Evolutionary conservation across 2,329 filamentous ascomycete genomes (phyloP), one percentile per base, ranked within the genome.

Genomic region (Sporothrix brunneoviolacea): DNA sequence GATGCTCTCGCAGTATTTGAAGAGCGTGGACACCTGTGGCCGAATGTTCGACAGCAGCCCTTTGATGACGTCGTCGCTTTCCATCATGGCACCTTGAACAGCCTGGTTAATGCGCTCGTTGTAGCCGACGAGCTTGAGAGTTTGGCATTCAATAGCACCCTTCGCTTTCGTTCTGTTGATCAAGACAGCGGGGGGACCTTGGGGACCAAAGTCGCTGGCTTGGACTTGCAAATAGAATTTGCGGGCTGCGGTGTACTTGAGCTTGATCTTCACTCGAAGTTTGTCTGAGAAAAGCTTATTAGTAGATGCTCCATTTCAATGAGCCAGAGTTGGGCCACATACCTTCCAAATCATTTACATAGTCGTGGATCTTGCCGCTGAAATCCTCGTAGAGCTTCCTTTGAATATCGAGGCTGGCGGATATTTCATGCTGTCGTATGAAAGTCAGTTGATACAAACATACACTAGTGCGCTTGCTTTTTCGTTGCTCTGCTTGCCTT

Each of bases 351-450:
- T 81, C 75, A 19, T 79, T 74, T 3, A 91, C 55, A 43, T 62
- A 61, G 21, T 64, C 56, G 27, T 64, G 58, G 74, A 62, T 80
- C 64, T 95, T 88, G 43, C 85, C 79, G 5, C 84, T 93, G 2
- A 86, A 82, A 64, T 97, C 91, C 59, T 93, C 94, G 68, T 93
- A 96, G 0, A 88, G 89, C 60, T 90, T 82, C 77, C 88, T 8
- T 4, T 32, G 33, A 12, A 57, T 58, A 55, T 65, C 57, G 1
- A 55, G 52, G 7, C 38, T 46, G 1, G 48, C 48, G 0, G 55
- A 57, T 10, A 55, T 52, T 21, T 44, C 44, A n/a, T 50, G 41
- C 55, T 51, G 27, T 8, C 3, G 10, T 7, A 15, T 15, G 13
- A 40, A 19, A 42, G 37, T 16, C 2, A 18, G 12, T 21, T 5